Evolutionary conservation across 2,329 filamentous ascomycete genomes (phyloP), one percentile per base, ranked within the genome.

Genomic region (Pseudogymnoascus sp.): DNA sequence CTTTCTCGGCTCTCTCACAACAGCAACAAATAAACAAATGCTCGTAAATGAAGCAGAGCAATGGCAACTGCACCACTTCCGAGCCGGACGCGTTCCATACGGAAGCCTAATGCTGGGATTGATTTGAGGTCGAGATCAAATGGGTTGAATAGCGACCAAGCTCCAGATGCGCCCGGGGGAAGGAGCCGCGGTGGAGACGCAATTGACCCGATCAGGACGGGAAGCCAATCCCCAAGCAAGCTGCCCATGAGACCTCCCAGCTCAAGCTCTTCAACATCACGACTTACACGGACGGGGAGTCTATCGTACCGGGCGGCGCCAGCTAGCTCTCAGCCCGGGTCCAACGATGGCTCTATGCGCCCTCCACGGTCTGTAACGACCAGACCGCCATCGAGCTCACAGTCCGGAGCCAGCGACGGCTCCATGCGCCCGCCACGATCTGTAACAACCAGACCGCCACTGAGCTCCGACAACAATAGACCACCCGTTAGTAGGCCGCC

Each of bases 151-250:
- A 33, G 19, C 61, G 52, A 62, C 16, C 35, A 39, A 31, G 61
- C 52, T 26, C 43, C 61, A 60, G 43, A 49, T n/a, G 31, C 33
- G 19, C 29, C 61, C 31, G 19, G 49, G n/a, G 49, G 38, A 6
- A 59, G 52, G 61, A 59, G 45, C 11, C 41, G 59, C 62, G 60
- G 23, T 63, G 62, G 60, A 26, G 63, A 59, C 61, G 43, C 11
- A 31, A 37, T 31, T 52, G 63, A 45, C 19, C 21, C n/a, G 37
- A n/a, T n/a, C 64, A 67, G 31, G 31, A 66, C 64, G 26, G 63
- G 23, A 6, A 66, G 61, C 63, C 67, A 68, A 61, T 72, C 71
- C 52, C 71, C 72, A 38, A 72, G 70, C 66, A 68, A 71, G 63
- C 66, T 73, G 29, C 72, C 72, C 14, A 63, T 41, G 38, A 60